Conservation (phyloP, 495 filamentous ascomycete species). For the Immersiella caudata region DNA sequence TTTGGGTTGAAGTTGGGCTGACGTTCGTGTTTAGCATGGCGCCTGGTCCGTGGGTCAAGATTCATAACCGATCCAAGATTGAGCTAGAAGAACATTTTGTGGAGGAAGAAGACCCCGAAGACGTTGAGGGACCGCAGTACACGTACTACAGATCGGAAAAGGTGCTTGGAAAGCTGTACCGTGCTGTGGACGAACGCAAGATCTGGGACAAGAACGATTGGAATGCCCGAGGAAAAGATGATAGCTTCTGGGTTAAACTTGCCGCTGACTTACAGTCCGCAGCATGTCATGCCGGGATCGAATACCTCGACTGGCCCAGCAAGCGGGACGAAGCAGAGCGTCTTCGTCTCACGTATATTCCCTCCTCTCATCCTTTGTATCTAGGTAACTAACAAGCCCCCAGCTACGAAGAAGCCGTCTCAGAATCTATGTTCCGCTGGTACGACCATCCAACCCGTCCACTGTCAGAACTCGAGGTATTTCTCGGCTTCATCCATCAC, state of each 20-base stretch:
- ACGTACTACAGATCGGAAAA: slow-evolving; percentile 70
- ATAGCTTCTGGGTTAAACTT: slow-evolving; percentile 53
- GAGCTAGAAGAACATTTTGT: slow-evolving; percentile 41
- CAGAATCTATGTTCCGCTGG: slow-evolving; percentile 58
- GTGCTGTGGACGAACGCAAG: slow-evolving; percentile 70
- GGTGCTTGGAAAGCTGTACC: slow-evolving; percentile 71
- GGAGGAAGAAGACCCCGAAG: slow-evolving; percentile 47
- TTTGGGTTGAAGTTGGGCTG: background rate
- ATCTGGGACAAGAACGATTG: slow-evolving; percentile 64
- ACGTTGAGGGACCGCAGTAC: slow-evolving; percentile 52
- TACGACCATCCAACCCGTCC: slow-evolving; percentile 59
- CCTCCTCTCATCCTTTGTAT: background rate
- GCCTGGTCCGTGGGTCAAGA: slow-evolving; percentile 60
- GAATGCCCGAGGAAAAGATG: too few relatives aligned
- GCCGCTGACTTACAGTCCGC: slow-evolving; percentile 46
- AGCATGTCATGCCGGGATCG: slow-evolving; percentile 29
- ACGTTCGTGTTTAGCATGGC: slow-evolving; percentile 50
- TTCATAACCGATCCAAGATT: slow-evolving; percentile 53
- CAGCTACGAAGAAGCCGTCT: slow-evolving; percentile 69
- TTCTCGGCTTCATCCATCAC: slow-evolving; percentile 72
- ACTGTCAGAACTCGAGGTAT: slow-evolving; percentile 74
- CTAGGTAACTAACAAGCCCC: background rate
- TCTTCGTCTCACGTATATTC: slow-evolving; percentile 60
- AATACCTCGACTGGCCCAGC: too few relatives aligned
- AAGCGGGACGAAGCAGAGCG: slow-evolving; percentile 48